Conservation (phyloP, 2,329 filamentous ascomycete species). For the Colletotrichum eleusines region DNA sequence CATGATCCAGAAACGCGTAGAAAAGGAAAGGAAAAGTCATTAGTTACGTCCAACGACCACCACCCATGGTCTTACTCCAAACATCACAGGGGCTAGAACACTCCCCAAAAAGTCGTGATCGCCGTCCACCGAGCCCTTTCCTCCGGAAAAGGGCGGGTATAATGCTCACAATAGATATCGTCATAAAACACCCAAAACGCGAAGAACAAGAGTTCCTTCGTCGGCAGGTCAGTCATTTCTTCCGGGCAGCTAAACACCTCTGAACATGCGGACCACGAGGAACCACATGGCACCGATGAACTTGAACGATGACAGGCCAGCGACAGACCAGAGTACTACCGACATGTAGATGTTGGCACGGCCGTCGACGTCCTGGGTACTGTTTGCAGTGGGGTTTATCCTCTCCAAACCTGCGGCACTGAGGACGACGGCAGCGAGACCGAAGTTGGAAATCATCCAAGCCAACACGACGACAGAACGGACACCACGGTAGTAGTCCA, state of each 20-base stretch:
- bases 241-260: slow-evolving; percentile 66
- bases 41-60: slow-evolving; percentile 33
- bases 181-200: slow-evolving; percentile 31
- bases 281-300: slow-evolving; percentile 94
- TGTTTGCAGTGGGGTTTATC: slow-evolving; percentile 61
- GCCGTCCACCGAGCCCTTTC: slow-evolving; percentile 35
- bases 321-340: slow-evolving; percentile 90
- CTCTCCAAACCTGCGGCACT: slow-evolving; percentile 85
- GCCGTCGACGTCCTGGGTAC: slow-evolving; percentile 58
- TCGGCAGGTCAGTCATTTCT: not conserved
- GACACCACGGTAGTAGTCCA: slow-evolving; percentile 99
- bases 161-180: slow-evolving; percentile 36
- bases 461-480: slow-evolving; percentile 89
- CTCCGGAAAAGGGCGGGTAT: slow-evolving; percentile 30
- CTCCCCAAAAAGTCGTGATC: slow-evolving; percentile 38
- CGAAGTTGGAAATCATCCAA: slow-evolving; percentile 98
- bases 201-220: slow-evolving; percentile 4
- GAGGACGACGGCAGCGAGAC: slow-evolving; percentile 85
- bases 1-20: slow-evolving; percentile 26
- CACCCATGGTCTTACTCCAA: slow-evolving; percentile 32
- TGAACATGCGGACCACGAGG: slow-evolving; percentile 88
- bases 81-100: slow-evolving; percentile 25
- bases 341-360: slow-evolving; percentile 86
- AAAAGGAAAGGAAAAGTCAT: slow-evolving; percentile 23
- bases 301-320: slow-evolving; percentile 84